Conservation (phyloP, 768 basidiomycete genomes). For the Leccinum boreale region DNA sequence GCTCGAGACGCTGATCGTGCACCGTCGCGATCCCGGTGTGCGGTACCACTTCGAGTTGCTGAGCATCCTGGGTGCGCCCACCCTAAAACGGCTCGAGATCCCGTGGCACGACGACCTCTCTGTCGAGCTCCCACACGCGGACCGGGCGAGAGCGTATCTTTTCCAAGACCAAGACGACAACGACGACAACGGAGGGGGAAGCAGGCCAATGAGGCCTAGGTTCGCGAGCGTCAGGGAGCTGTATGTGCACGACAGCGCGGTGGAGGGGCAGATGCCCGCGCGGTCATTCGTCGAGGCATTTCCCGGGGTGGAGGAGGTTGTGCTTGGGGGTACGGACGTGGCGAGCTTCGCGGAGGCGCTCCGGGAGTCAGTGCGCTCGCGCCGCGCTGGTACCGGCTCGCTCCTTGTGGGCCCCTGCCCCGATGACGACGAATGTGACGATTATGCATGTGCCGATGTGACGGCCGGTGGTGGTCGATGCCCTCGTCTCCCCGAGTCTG, state of each 20-base stretch:
- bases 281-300: slow-evolving; percentile 17
- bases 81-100: slow-evolving; percentile 13
- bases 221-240: slow-evolving; percentile 11
- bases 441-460: not conserved
- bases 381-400: not conserved
- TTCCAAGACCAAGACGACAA: not conserved
- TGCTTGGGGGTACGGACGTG: slow-evolving; percentile 13
- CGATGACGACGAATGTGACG: not conserved
- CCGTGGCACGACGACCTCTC: slow-evolving; percentile 18
- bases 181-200: not conserved
- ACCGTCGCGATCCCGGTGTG: slow-evolving; percentile 11
- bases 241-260: slow-evolving; percentile 11
- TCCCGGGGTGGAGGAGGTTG: slow-evolving; percentile 12
- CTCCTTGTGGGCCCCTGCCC: not conserved
- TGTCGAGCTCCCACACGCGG: not conserved
- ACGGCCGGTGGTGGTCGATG: not conserved
- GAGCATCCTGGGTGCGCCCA: slow-evolving; percentile 7
- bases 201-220: not conserved
- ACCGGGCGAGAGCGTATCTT: slow-evolving; percentile 11
- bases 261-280: slow-evolving; percentile 10
- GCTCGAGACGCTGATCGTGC: slow-evolving; percentile 14
- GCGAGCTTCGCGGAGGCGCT: slow-evolving; percentile 10
- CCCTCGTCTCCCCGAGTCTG: not conserved
- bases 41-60: slow-evolving; percentile 16
- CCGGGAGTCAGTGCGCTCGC: slow-evolving; percentile 5